Conservation (phyloP, 2,329 filamentous ascomycete genomes). For the Pseudogymnoascus sp. region DNA sequence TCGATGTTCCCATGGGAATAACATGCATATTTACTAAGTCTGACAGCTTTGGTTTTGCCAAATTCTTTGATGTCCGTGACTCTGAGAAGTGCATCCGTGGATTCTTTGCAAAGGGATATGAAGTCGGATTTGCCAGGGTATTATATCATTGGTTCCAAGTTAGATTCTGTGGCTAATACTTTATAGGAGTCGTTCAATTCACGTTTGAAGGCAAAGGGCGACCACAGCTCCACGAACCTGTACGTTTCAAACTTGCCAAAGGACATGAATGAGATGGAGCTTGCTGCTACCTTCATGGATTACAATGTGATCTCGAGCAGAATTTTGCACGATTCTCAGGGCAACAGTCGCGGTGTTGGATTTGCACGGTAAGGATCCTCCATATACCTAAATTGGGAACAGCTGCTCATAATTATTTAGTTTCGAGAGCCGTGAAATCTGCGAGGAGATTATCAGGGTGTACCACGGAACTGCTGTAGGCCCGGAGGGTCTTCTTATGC, state of each 20-base stretch:
- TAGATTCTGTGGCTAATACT: slow-evolving; percentile 17
- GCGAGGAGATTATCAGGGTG: slow-evolving; percentile 77
- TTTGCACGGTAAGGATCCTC: slow-evolving; percentile 70
- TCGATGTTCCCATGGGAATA: slow-evolving; percentile 13
- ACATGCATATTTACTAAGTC: slow-evolving; percentile 7
- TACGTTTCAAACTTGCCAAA: slow-evolving; percentile 97
- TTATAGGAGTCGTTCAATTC: slow-evolving; percentile 91
- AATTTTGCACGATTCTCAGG: slow-evolving; percentile 85
- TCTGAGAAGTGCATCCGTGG: slow-evolving; percentile 95
- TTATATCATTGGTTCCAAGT: slow-evolving; percentile 6
- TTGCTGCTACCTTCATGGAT: slow-evolving; percentile 68
- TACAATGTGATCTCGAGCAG: slow-evolving; percentile 86
- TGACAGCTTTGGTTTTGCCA: slow-evolving; percentile 87
- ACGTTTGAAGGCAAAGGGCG: slow-evolving; percentile 90
- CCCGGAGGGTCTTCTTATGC: slow-evolving; percentile 72
- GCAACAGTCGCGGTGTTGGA: slow-evolving; percentile 90
- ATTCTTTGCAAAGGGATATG: slow-evolving; percentile 89
- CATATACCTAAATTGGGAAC: not conserved
- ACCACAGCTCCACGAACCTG: slow-evolving; percentile 83
- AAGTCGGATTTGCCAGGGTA: slow-evolving; percentile 93
- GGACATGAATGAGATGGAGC: slow-evolving; percentile 81
- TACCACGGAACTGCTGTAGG: slow-evolving; percentile 75
- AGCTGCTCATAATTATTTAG: slow-evolving; percentile 37
- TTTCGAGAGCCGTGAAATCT: slow-evolving; percentile 82
- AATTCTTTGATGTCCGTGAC: slow-evolving; percentile 78